These are phyloP conservation scores for Pleodorina starrii DNA, from an alignment of 139 green algal species.

Conservation along the genomic window DNA sequence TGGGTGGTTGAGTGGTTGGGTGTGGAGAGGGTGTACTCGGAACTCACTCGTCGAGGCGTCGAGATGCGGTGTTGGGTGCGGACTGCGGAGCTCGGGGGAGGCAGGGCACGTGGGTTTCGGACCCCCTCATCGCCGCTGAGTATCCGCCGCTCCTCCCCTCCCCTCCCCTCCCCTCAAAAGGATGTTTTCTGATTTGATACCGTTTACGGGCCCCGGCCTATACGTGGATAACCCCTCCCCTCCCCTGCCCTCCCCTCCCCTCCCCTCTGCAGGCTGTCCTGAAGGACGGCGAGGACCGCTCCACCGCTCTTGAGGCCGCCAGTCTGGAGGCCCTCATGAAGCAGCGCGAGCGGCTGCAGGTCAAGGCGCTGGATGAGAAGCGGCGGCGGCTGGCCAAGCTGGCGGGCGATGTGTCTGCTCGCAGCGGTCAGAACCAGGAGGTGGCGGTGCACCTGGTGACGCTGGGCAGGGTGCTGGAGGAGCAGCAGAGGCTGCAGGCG, in stretches of 20 bases:
- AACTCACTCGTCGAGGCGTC: too few species aligned
- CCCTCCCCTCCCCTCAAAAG: background rate
- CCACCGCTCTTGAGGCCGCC: conserved; percentile 57
- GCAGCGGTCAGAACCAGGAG: conserved; percentile 53
- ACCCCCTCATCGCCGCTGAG: too few species aligned
- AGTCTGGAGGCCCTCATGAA: conserved; percentile 70
- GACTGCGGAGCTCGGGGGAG: too few species aligned
- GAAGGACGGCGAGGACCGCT: conserved; percentile 52
- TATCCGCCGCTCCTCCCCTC: too few species aligned
- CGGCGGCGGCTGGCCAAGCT: conserved; percentile 59
- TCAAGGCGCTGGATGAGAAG: conserved; percentile 57
- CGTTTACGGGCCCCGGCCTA: too few species aligned
- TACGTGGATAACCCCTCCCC: too few species aligned
- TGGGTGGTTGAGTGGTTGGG: background rate
- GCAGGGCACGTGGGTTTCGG: too few species aligned
- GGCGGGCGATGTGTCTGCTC: background rate
- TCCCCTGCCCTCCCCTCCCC: background rate
- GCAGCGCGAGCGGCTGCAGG: conserved; percentile 63
- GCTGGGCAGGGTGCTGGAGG: conserved; percentile 60
- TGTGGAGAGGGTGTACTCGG: background rate
- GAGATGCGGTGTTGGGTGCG: too few species aligned
- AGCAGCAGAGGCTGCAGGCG: conserved; percentile 58
- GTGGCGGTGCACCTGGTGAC: conserved; percentile 59
- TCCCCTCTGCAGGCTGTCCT: conserved; percentile 27
- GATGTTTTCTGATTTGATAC: too few species aligned